phyloP scores from a whole-genome alignment of 2,329 filamentous ascomycete genomes.

The Cercospora janseana region DNA sequence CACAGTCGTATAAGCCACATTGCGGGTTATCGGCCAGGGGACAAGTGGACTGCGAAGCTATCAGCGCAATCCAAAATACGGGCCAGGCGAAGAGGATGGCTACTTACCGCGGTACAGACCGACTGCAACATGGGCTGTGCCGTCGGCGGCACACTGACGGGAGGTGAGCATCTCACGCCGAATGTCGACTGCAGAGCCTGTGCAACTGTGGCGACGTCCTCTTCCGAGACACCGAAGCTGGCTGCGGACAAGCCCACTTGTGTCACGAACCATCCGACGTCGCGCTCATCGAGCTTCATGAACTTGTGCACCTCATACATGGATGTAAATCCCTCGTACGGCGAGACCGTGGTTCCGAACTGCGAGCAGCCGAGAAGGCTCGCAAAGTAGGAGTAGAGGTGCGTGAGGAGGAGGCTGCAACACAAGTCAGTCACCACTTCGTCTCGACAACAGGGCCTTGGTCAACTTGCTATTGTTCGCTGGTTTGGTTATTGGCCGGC shows the following conservation, averaged over 20 bases:
- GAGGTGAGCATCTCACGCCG: conserved; percentile 52
- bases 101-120: conserved; percentile 48
- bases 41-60: background rate
- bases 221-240: conserved; percentile 57
- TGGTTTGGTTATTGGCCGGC: conserved; percentile 52
- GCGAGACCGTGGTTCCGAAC: conserved; percentile 52
- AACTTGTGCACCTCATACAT: conserved; percentile 57
- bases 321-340: conserved; percentile 49
- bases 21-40: conserved; percentile 3
- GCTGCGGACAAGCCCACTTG: conserved; percentile 58
- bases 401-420: conserved; percentile 55
- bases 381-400: conserved; percentile 63
- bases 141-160: conserved; percentile 46
- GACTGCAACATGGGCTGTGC: conserved; percentile 50
- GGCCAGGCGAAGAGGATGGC: background rate
- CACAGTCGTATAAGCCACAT: conserved; percentile 1
- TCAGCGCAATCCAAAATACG: background rate
- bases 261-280: conserved; percentile 59
- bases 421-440: background rate
- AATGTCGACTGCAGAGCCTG: conserved; percentile 53
- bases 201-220: conserved; percentile 53
- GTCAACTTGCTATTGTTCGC: conserved; percentile 55
- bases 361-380: conserved; percentile 56
- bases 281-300: conserved; percentile 55
- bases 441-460: background rate